Conservation (phyloP, 768 basidiomycete genomes). For the Psilocybe subaeruginosa region DNA sequence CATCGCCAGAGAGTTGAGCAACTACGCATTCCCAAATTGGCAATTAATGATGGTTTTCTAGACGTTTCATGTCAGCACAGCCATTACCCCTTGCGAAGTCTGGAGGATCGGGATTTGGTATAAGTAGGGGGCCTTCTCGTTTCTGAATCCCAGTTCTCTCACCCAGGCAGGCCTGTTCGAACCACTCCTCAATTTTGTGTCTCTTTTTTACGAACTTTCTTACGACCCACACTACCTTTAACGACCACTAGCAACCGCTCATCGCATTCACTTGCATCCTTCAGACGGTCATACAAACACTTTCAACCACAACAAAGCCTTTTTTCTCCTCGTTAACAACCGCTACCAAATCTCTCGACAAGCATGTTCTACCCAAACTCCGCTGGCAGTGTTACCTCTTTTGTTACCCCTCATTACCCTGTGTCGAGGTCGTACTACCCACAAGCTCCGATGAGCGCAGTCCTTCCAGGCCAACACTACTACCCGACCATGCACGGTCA, state of each 20-base stretch:
- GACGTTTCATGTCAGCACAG: constrained; percentile 17
- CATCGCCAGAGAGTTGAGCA: neutral
- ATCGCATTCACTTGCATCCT: constrained; percentile 7
- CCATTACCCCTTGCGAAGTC: constrained; percentile 13
- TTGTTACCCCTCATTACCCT: constrained; percentile 22
- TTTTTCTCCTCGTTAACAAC: constrained; percentile 10
- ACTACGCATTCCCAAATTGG: constrained; percentile 1
- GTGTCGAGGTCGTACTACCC: constrained; percentile 21
- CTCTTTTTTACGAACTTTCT: constrained; percentile 12
- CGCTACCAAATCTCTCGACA: constrained; percentile 2
- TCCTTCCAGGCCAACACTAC: constrained; percentile 28
- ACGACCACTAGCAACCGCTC: constrained; percentile 18
- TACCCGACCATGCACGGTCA: constrained; percentile 29
- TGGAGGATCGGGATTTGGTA: constrained; percentile 6
- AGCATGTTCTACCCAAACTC: constrained; percentile 30
- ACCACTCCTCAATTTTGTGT: constrained; percentile 16
- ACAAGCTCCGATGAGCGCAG: constrained; percentile 29
- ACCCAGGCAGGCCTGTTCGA: constrained; percentile 34
- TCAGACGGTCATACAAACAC: constrained; percentile 6
- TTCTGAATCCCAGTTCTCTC: constrained; percentile 14
- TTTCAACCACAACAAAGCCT: constrained; percentile 12
- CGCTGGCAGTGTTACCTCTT: constrained; percentile 25
- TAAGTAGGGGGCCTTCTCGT: constrained; percentile 14
- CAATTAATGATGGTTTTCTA: constrained; percentile 8
- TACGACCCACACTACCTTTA: constrained; percentile 15